Evolutionary conservation across 352 stramenopile species (phyloP), one percentile per base, ranked within the genome.

Genomic region (Globisporangium echinulatum): DNA sequence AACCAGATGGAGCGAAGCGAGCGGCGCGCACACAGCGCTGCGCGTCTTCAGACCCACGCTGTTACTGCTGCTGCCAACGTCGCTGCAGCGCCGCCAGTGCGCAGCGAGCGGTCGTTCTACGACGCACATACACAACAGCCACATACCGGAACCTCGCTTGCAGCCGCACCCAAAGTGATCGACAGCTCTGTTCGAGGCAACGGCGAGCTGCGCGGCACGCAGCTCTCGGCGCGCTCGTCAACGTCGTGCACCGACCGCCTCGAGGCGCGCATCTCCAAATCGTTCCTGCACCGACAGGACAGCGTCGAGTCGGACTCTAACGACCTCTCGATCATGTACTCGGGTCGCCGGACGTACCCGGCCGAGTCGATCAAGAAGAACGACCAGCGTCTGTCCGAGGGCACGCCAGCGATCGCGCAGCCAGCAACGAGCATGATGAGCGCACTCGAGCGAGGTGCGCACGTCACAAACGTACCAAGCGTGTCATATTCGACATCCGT

Each of bases 231-330:
- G 7, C 63, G 66, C 5, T 66, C 61, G 3, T 68, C 62, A 0
- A 70, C 64, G 0, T 80, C 75, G 19, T 77, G 67, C 54, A 76
- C 70, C 10, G 77, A 90, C 52, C 69, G 80, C 49, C 64, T 88
- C 25, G 80, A 90, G 61, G 80, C 80, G 25, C 68, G 80, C n/a
- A 86, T 90, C 38, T 88, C 75, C 48, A 80, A 85, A 56, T 74
- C 66, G 17, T 78, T 77, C 17, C 46, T 80, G 36, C 51, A 60
- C 4, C 71, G 65, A 14, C 68, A 71, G 40, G 64, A 75, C n/a
- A 72, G 72, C 64, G 61, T 62, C 33, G 62, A 55, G 5, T 58
- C 62, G 1, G 40, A 71, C 17, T 62, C 82, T 37, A 71, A 79
- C 25, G 68, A 86, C 33, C 64, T 72, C 39, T 81, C 75, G 10